Evolutionary conservation across 345 rosid species (phyloP).

Genomic region (Viola odorata): DNA sequence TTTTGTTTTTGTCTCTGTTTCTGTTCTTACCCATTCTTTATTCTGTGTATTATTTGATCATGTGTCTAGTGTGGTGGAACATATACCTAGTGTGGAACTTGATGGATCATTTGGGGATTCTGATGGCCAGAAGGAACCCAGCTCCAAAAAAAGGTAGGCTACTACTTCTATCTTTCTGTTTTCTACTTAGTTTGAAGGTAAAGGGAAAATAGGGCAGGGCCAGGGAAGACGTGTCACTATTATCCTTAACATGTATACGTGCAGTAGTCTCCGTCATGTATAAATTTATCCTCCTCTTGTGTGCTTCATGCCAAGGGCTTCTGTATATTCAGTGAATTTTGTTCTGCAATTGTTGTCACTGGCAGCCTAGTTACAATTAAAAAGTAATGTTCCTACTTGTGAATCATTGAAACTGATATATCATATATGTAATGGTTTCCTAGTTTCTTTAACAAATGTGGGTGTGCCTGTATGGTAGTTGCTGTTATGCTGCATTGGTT

Average conservation of each 20-base stretch:
- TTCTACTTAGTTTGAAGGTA: neutral
- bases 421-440: too few relatives aligned
- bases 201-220: neutral
- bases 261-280: too few relatives aligned
- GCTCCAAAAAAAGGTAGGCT: constrained; percentile 72
- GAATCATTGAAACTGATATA: too few relatives aligned
- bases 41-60: constrained; percentile 9
- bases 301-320: neutral
- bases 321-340: too few relatives aligned
- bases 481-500: too few relatives aligned
- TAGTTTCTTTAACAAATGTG: too few relatives aligned
- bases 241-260: neutral
- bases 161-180: neutral
- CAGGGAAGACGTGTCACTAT: neutral
- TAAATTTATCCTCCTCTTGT: neutral
- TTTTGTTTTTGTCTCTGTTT: neutral
- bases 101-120: constrained; percentile 71
- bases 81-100: constrained; percentile 41
- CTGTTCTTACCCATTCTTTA: neutral
- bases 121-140: constrained; percentile 60
- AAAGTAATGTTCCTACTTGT: too few relatives aligned
- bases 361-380: too few relatives aligned
- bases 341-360: too few relatives aligned
- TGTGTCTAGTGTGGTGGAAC: constrained; percentile 30
- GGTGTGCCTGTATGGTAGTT: too few relatives aligned